Percentiles rank a stretch among this genome's conserved stretches.
These are phyloP conservation scores for Chalciporus piperatoides DNA, from an alignment of 1,284 basidiomycete genomes.

Conservation along the genomic window DNA sequence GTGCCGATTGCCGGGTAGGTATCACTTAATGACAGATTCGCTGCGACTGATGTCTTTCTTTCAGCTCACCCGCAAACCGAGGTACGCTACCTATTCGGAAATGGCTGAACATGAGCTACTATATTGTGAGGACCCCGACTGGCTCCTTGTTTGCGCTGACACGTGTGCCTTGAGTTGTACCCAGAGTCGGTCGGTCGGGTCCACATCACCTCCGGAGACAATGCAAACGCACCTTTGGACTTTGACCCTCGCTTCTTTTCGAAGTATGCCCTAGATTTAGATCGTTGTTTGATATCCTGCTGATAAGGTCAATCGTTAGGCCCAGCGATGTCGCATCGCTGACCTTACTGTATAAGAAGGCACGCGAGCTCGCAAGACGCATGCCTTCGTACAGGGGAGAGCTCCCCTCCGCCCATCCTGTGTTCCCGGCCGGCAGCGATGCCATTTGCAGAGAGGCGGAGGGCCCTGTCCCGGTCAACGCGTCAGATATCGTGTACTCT, in stretches of 20 bases:
- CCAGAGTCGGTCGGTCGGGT: not conserved
- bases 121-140: not conserved
- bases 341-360: constrained; percentile 29
- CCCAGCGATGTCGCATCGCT: constrained; percentile 14
- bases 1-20: constrained; percentile 5
- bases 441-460: constrained; percentile 36
- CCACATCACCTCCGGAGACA: not conserved
- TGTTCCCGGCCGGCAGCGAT: constrained; percentile 43
- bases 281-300: not conserved
- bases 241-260: constrained; percentile 1
- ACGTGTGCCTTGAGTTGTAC: not conserved
- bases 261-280: constrained; percentile 6
- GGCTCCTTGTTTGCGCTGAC: not conserved
- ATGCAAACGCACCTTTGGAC: not conserved
- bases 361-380: constrained; percentile 46
- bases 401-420: constrained; percentile 41
- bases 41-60: no score
- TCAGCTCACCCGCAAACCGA: no score
- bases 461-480: constrained; percentile 39
- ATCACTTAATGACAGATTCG: not conserved
- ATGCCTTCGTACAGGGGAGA: constrained; percentile 58
- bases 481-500: constrained; percentile 52
- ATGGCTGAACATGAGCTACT: not conserved
- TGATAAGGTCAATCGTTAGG: constrained; percentile 5
- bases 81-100: not conserved